Evolutionary conservation across 139 green algal genomes (phyloP).

Genomic region (Coccomyxa sp.): DNA sequence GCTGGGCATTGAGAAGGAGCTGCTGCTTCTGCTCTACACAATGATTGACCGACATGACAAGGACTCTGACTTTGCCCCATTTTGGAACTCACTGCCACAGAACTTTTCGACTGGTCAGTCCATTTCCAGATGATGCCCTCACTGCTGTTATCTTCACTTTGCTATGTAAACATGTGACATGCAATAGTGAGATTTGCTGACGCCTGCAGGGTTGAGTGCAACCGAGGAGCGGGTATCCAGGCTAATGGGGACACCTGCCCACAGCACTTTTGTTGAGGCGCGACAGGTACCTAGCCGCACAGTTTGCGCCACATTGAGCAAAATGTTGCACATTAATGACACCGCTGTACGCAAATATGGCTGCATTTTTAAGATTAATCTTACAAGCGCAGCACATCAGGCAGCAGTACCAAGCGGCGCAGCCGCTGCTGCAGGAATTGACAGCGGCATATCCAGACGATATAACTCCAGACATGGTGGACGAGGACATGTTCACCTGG

Average conservation of each 20-base stretch:
- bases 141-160: background rate
- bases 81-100: slow-evolving; percentile 39
- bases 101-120: slow-evolving; percentile 20
- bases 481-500: slow-evolving; percentile 45
- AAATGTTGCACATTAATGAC: background rate
- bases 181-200: background rate
- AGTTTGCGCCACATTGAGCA: background rate
- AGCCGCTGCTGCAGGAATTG: slow-evolving; percentile 28
- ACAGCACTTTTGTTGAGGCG: slow-evolving; percentile 16
- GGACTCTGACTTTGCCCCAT: slow-evolving; percentile 33
- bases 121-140: background rate
- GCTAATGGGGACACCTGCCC: slow-evolving; percentile 22
- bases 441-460: slow-evolving; percentile 40
- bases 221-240: slow-evolving; percentile 11
- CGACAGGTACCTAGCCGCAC: slow-evolving; percentile 11
- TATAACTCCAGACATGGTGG: slow-evolving; percentile 39
- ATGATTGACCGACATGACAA: slow-evolving; percentile 50
- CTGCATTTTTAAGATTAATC: background rate
- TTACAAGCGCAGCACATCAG: slow-evolving; percentile 34
- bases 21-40: slow-evolving; percentile 41
- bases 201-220: slow-evolving; percentile 25
- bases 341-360: background rate
- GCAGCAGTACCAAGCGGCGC: slow-evolving; percentile 23
- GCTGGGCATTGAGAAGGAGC: slow-evolving; percentile 36
- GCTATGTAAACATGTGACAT: background rate